Conservation (phyloP, 2,329 filamentous ascomycete genomes). For the Aspergillus sp. region DNA sequence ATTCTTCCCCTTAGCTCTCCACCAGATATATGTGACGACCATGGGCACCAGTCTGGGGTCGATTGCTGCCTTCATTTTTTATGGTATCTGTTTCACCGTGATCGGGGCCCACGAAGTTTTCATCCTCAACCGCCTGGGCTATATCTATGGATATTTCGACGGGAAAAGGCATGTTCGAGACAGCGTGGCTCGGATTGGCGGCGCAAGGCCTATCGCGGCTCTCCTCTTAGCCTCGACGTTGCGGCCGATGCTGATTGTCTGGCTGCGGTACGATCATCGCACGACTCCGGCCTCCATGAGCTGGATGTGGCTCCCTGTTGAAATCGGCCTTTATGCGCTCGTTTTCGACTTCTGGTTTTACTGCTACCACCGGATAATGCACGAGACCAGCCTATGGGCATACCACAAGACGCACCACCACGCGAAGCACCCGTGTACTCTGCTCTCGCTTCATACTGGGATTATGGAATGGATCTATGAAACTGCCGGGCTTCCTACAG, state of each 20-base stretch:
- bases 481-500: constrained; percentile 46
- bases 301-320: constrained; percentile 43
- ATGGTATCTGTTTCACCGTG: constrained; percentile 45
- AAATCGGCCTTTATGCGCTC: constrained; percentile 48
- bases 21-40: constrained; percentile 39
- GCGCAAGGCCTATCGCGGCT: constrained; percentile 37
- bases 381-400: constrained; percentile 49
- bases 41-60: constrained; percentile 37
- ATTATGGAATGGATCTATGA: constrained; percentile 50
- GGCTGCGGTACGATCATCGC: constrained; percentile 34
- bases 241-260: constrained; percentile 40
- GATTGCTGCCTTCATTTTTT: constrained; percentile 41
- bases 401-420: constrained; percentile 53
- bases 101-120: constrained; percentile 47
- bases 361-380: constrained; percentile 50
- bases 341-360: constrained; percentile 50
- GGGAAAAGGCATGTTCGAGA: constrained; percentile 51
- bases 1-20: constrained; percentile 42
- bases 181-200: constrained; percentile 47
- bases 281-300: constrained; percentile 31
- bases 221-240: constrained; percentile 39
- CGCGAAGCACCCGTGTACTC: constrained; percentile 51
- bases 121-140: constrained; percentile 44
- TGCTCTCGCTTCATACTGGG: constrained; percentile 50
- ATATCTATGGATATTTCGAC: constrained; percentile 48